phyloP scores from a whole-genome alignment of 2,329 filamentous ascomycete species.

The Ambrosiella cleistominuta region DNA sequence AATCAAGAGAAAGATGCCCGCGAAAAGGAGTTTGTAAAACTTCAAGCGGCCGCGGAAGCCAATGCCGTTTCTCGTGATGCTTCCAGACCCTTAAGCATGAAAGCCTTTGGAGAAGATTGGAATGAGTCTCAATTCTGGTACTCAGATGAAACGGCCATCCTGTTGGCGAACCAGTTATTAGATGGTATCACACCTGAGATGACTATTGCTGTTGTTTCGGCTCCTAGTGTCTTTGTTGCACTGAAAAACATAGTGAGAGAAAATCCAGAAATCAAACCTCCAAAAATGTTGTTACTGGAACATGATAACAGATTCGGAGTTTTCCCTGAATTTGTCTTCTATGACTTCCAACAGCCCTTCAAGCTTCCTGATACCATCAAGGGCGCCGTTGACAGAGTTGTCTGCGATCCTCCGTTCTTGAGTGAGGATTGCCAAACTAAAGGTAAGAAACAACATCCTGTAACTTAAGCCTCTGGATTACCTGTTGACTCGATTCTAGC shows the following conservation, averaged over 20 bases:
- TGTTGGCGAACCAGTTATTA: constrained; percentile 48
- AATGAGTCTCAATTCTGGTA: constrained; percentile 77
- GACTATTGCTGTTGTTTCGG: constrained; percentile 51
- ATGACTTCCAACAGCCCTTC: constrained; percentile 55
- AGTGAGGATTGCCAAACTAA: constrained; percentile 70
- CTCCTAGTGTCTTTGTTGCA: constrained; percentile 61
- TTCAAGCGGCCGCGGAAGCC: constrained; percentile 35
- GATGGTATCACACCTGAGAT: constrained; percentile 38
- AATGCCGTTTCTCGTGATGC: constrained; percentile 14
- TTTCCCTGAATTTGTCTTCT: constrained; percentile 56
- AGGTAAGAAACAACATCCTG: constrained; percentile 25
- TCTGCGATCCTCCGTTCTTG: constrained; percentile 64
- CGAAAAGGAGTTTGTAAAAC: constrained; percentile 47
- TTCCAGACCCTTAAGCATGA: constrained; percentile 36
- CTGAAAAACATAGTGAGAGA: constrained; percentile 45
- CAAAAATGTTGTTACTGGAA: constrained; percentile 51
- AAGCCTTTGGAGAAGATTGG: constrained; percentile 64
- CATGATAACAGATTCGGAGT: constrained; percentile 57
- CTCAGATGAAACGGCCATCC: constrained; percentile 49
- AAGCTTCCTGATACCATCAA: constrained; percentile 48
- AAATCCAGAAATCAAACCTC: constrained; percentile 19
- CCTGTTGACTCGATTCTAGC: constrained; percentile 24
- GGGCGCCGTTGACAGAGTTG: constrained; percentile 47
- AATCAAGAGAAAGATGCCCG: constrained; percentile 53
- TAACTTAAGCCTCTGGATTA: too few relatives aligned